A percentile compares a stretch with the other conserved stretches of the same genome.
Conservation (phyloP, 495 filamentous ascomycete genomes). For the Penicillium diatomitis region DNA sequence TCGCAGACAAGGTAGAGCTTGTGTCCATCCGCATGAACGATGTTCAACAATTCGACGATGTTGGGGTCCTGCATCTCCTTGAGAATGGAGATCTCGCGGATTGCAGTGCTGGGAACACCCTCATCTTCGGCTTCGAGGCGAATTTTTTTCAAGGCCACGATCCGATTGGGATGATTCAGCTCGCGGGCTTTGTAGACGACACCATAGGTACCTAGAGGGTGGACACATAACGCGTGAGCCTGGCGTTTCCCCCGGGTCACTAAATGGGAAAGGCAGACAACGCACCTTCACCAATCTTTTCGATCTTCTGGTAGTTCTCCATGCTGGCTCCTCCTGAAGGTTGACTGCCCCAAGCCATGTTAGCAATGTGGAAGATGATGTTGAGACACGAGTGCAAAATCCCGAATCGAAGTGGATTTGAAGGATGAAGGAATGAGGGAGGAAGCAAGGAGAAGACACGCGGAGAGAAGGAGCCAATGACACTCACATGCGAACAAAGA, state of each 20-base stretch:
- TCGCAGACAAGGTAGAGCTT: conserved; percentile 95
- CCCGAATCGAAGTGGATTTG: conserved; percentile 7
- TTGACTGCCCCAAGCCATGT: neutral
- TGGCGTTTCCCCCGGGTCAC: neutral
- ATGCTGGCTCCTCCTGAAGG: conserved; percentile 38
- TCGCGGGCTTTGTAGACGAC: conserved; percentile 90
- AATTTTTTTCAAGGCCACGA: conserved; percentile 97
- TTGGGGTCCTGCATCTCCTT: conserved; percentile 97
- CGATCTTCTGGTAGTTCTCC: conserved; percentile 99
- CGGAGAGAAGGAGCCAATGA: neutral
- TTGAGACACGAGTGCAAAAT: neutral
- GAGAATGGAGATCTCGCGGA: conserved; percentile 90
- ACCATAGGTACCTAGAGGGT: conserved; percentile 68
- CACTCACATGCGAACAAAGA: neutral
- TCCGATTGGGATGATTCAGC: conserved; percentile 63
- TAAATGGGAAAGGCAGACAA: neutral
- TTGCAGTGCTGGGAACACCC: conserved; percentile 91
- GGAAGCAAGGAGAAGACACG: conserved; percentile 8
- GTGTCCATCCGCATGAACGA: conserved; percentile 93
- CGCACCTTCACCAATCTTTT: conserved; percentile 97
- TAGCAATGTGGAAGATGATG: conserved; percentile 4
- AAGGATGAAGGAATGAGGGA: conserved; percentile 7
- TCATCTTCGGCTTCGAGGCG: conserved; percentile 96
- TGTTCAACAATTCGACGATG: conserved; percentile 86
- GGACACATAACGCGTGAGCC: conserved; percentile 7